These are phyloP conservation scores for Mallotus japonicus DNA, from an alignment of 441 rosid species.

Conservation along the genomic window DNA sequence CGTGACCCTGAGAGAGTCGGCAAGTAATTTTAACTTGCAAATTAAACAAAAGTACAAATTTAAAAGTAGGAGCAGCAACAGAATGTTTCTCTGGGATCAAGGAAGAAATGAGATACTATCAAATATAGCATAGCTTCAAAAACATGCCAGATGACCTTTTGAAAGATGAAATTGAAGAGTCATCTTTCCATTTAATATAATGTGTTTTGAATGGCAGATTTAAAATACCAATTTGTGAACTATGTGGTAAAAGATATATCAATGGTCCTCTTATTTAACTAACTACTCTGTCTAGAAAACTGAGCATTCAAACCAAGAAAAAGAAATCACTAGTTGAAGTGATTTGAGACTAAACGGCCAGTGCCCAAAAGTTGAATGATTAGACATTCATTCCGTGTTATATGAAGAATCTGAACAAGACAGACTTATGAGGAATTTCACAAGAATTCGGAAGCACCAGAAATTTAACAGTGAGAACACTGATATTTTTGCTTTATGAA, in stretches of 20 bases:
- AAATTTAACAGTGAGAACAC: background rate
- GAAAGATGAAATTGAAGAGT: background rate
- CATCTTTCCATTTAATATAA: no score
- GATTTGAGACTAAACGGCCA: background rate
- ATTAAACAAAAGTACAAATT: background rate
- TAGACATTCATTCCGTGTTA: background rate
- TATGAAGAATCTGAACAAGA: no score
- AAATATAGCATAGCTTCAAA: conserved; percentile 6
- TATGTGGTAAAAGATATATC: background rate
- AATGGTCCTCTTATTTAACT: background rate
- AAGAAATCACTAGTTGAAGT: background rate
- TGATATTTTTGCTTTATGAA: background rate
- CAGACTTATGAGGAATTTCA: no score
- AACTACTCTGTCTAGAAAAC: background rate
- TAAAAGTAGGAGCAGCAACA: background rate
- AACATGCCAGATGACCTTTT: background rate
- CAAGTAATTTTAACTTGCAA: conserved; percentile 3
- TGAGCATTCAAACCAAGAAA: background rate
- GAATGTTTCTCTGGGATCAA: background rate
- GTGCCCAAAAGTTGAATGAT: background rate
- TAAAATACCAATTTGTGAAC: background rate
- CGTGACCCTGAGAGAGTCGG: conserved; percentile 43
- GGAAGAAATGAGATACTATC: background rate
- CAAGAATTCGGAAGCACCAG: background rate
- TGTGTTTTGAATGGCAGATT: background rate